These are phyloP conservation scores for Neofusicoccum sp. DNA, from an alignment of 2,329 filamentous ascomycete species.

Conservation along the genomic window DNA sequence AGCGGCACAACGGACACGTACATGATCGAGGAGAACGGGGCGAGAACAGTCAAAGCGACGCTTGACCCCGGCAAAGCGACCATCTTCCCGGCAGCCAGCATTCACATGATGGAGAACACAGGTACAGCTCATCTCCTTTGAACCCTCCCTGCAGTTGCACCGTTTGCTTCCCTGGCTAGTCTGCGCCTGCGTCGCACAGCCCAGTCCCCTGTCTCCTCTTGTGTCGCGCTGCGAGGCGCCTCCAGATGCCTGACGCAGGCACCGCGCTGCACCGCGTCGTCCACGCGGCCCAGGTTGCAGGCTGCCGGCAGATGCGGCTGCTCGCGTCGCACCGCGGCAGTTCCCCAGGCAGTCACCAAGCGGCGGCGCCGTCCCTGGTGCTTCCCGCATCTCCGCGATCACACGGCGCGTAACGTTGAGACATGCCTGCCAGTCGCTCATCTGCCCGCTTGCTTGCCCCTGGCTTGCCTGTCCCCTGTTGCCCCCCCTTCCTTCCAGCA, in stretches of 20 bases:
- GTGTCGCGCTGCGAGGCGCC: not conserved
- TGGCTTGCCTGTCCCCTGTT: not conserved
- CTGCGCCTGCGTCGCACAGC: too few relatives aligned
- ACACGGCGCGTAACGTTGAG: not conserved
- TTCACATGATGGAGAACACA: slow-evolving; percentile 53
- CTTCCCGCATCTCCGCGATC: not conserved
- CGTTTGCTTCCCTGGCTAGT: not conserved
- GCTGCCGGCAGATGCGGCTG: too few relatives aligned
- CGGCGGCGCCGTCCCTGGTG: not conserved
- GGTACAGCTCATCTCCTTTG: slow-evolving; percentile 30
- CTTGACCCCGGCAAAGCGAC: slow-evolving; percentile 49
- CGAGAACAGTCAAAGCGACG: slow-evolving; percentile 40
- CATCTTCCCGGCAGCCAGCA: slow-evolving; percentile 48
- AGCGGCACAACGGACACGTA: slow-evolving; percentile 51
- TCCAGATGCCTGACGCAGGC: not conserved
- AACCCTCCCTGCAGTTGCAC: slow-evolving; percentile 3
- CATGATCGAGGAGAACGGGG: slow-evolving; percentile 54
- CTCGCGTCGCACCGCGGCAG: too few relatives aligned
- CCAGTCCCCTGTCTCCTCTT: not conserved
- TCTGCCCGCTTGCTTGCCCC: not conserved
- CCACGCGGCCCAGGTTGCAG: too few relatives aligned
- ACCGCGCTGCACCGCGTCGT: too few relatives aligned
- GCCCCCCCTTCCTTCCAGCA: not conserved
- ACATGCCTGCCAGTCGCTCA: not conserved
- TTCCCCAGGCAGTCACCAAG: not conserved